Conservation (phyloP, 345 rosid species). For the Citropsis articulata region DNA sequence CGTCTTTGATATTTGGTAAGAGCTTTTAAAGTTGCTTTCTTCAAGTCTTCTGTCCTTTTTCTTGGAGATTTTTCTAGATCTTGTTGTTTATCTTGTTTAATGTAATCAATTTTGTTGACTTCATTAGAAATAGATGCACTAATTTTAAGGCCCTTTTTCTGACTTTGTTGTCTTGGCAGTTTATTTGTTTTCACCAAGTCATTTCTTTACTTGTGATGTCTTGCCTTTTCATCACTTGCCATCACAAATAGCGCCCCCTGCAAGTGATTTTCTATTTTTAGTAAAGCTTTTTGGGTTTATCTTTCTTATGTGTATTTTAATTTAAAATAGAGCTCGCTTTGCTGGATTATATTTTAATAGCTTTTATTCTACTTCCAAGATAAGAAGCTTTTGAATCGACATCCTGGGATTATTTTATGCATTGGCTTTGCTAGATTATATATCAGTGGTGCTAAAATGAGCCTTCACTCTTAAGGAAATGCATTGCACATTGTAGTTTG, state of each 20-base stretch:
- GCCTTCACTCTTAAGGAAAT: neutral
- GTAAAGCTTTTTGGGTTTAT: no score
- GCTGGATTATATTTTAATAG: neutral
- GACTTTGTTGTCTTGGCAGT: neutral
- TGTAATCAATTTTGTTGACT: no score
- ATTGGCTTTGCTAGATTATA: neutral
- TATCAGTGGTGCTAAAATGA: neutral
- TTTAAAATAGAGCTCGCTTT: neutral
- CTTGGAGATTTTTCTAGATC: neutral
- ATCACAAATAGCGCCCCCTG: neutral
- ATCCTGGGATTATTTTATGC: no score
- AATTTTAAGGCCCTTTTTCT: neutral
- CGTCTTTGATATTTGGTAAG: constrained; percentile 9
- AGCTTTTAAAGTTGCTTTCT: neutral
- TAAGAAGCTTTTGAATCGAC: no score
- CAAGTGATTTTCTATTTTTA: neutral
- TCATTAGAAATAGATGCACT: neutral
- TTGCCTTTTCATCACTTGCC: neutral
- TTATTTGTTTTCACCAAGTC: neutral
- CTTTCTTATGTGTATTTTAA: no score
- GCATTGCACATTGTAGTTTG: neutral
- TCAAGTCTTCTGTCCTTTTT: neutral
- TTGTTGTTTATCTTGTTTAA: neutral
- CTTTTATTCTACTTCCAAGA: no score
- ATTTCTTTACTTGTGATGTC: neutral